phyloP scores from a whole-genome alignment of 345 rosid genomes.

The Salix caprea region DNA sequence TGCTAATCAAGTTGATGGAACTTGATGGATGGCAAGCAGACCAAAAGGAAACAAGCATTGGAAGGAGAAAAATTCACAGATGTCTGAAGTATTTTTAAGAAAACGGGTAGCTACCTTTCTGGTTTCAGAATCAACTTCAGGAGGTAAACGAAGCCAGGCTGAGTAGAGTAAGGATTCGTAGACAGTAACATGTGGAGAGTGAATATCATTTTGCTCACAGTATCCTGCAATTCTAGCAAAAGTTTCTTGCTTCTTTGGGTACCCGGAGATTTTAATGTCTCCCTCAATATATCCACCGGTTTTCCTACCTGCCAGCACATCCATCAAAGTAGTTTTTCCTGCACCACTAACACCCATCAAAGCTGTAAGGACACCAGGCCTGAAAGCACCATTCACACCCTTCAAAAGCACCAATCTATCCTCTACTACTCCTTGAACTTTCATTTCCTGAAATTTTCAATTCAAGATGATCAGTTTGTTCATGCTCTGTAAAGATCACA shows the following conservation, averaged over 20 bases:
- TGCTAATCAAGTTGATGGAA: background rate
- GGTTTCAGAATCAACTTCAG: constrained; percentile 38
- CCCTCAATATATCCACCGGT: constrained; percentile 78
- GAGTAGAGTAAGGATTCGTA: constrained; percentile 72
- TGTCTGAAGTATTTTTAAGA: background rate
- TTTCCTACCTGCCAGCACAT: constrained; percentile 84
- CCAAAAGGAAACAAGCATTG: background rate
- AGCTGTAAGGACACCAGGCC: constrained; percentile 84
- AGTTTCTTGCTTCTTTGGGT: constrained; percentile 71
- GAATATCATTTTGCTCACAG: constrained; percentile 75
- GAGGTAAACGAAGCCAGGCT: constrained; percentile 67
- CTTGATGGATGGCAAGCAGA: background rate
- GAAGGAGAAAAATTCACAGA: background rate
- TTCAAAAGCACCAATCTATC: constrained; percentile 61
- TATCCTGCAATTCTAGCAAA: constrained; percentile 78
- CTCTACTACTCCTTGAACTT: constrained; percentile 48
- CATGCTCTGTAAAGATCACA: background rate
- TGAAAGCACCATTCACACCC: constrained; percentile 74
- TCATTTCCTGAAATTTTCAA: constrained; percentile 44
- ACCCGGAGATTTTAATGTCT: constrained; percentile 60
- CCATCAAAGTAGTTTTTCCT: constrained; percentile 85
- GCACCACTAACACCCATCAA: constrained; percentile 83
- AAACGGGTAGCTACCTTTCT: constrained; percentile 44
- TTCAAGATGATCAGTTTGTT: background rate
- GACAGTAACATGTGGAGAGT: constrained; percentile 73